Conservation (phyloP, 805 yeast species). For the Kluyveromyces lactis region DNA sequence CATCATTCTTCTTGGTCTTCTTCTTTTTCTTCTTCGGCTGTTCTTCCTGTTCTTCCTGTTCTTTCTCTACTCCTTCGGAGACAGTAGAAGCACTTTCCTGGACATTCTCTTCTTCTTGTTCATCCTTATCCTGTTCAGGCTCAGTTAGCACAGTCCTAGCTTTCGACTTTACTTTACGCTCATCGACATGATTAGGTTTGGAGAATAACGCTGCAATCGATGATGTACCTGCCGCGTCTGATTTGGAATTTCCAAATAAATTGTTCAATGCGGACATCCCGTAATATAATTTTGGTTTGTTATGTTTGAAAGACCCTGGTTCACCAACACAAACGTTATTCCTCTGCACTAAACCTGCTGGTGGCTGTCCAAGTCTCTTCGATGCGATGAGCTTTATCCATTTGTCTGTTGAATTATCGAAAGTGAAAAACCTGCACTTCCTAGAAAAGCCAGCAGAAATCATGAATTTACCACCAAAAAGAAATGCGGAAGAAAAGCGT, state of each 20-base stretch:
- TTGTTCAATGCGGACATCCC: slow-evolving; percentile 27
- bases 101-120: slow-evolving; percentile 18
- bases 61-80: slow-evolving; percentile 8
- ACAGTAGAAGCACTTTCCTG: slow-evolving; percentile 3
- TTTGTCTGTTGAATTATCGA: no score
- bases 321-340: no score
- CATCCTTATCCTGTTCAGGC: background rate
- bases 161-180: slow-evolving; percentile 11
- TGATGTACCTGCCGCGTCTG: slow-evolving; percentile 24
- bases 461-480: no score
- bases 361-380: no score
- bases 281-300: no score
- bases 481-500: no score
- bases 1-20: slow-evolving; percentile 20
- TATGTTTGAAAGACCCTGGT: no score
- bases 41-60: slow-evolving; percentile 17
- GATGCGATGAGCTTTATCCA: no score
- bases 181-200: slow-evolving; percentile 41
- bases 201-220: slow-evolving; percentile 31
- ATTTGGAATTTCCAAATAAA: slow-evolving; percentile 27
- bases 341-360: no score
- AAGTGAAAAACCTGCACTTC: no score
- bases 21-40: slow-evolving; percentile 21
- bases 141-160: slow-evolving; percentile 17
- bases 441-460: no score